Percentiles rank a stretch among this genome's conserved stretches.
Conservation (phyloP, 306 rosid genomes). For the Dryas alaskensis region DNA sequence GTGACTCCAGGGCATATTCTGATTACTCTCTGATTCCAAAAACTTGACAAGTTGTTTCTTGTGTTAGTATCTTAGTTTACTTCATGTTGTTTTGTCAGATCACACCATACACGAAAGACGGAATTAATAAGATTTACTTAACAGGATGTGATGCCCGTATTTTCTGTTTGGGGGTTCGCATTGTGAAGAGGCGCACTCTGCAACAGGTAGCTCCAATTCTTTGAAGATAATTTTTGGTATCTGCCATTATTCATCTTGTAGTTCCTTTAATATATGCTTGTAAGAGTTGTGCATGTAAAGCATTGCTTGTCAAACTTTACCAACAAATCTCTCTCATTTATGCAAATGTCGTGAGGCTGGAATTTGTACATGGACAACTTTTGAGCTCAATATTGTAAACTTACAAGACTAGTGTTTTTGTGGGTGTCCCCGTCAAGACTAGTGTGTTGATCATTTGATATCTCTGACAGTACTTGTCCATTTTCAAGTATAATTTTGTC, state of each 20-base stretch:
- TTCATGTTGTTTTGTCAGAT: constrained; percentile 61
- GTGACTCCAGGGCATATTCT: constrained; percentile 7
- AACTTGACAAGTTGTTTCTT: background rate
- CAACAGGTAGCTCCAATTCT: constrained; percentile 59
- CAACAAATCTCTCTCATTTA: background rate
- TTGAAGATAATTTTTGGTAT: background rate
- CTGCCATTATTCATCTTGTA: background rate
- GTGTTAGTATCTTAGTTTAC: constrained; percentile 15
- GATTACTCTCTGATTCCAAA: constrained; percentile 8
- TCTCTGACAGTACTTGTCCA: background rate
- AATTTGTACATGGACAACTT: background rate
- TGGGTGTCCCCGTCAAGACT: background rate
- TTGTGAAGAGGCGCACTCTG: constrained; percentile 73
- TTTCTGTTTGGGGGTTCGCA: constrained; percentile 93
- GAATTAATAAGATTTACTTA: constrained; percentile 82
- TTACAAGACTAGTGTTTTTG: background rate
- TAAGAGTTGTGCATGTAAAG: background rate
- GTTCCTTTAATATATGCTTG: background rate
- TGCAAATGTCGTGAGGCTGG: background rate
- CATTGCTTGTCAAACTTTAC: background rate
- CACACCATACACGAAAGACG: constrained; percentile 73
- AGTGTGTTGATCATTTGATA: background rate
- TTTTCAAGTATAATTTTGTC: background rate
- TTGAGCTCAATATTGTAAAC: background rate
- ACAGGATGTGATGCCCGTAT: constrained; percentile 83